Percentiles rank a stretch among this genome's conserved stretches.
Conservation (phyloP, 345 rosid genomes). For the Fremontodendron californicum region DNA sequence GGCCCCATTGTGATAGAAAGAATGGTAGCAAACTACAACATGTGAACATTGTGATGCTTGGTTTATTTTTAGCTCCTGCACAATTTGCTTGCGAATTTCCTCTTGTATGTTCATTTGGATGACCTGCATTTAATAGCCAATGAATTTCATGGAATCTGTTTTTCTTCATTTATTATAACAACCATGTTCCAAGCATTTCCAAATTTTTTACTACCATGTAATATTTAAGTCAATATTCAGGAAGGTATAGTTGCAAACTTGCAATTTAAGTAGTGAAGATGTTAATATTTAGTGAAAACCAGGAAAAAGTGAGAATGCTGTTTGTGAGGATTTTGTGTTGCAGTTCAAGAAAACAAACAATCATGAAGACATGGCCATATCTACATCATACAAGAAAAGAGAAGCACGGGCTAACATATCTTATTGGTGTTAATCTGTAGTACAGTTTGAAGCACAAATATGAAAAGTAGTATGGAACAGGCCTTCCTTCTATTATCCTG, state of each 20-base stretch:
- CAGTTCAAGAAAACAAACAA: background rate
- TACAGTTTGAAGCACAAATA: background rate
- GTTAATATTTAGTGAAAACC: background rate
- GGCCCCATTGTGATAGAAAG: slow-evolving; percentile 93
- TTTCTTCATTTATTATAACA: background rate
- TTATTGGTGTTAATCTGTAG: background rate
- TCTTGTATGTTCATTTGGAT: slow-evolving; percentile 98
- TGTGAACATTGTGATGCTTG: slow-evolving; percentile 86
- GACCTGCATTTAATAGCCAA: slow-evolving; percentile 45
- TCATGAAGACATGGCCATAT: background rate
- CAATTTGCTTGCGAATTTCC: slow-evolving; percentile 91
- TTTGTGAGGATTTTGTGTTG: background rate
- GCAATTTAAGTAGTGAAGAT: background rate
- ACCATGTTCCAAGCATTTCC: background rate
- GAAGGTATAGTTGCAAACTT: background rate
- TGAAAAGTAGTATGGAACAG: background rate
- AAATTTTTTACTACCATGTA: background rate
- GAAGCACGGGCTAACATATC: background rate
- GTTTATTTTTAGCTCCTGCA: slow-evolving; percentile 94
- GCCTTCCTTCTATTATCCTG: background rate
- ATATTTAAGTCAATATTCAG: background rate
- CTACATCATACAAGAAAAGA: background rate
- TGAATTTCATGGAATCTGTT: background rate
- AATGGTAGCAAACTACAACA: slow-evolving; percentile 85
- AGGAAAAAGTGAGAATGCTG: background rate